Evolutionary conservation across 164 flowering plant species (phyloP), one percentile per base, ranked within the genome.

Genomic region (Stephania japonica): DNA sequence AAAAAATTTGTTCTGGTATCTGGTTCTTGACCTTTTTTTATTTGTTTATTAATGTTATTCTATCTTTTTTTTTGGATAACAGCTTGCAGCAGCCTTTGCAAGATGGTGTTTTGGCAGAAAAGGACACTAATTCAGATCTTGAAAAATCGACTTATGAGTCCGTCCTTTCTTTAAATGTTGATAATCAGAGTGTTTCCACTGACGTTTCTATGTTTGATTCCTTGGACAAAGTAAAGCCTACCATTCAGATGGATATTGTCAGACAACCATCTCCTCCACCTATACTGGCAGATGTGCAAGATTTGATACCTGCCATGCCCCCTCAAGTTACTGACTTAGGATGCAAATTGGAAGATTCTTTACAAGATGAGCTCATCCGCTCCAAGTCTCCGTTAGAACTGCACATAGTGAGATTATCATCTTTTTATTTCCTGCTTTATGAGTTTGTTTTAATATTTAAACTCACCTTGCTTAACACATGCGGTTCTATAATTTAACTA

Each of bases 201-300:
- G 86, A 82, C 69, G 96, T 89, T 75, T 81, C 82, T 73, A 73
- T 90, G 27, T 75, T 88, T 82, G 85, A 88, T 75, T 86, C 93
- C 21, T 88, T 91, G 71, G 94, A 91, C 68, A 43, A 82, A 70
- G 50, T 77, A 70, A 91, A 89, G 76, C 76, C 72, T 59, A 80
- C 85, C 72, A 70, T 71, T 65, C 81, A 72, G 64, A 69, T 75
- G 6, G 82, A 86, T 64, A 78, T 93, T 74, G 76, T 86, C 47
- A 87, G 90, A 80, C 97, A 95, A 73, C 99, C 97, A 78, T 87
- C 91, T 78, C 97, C 98, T 76, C 98, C 98, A 19, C 90, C 99
- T 82, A 89, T 93, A 67, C 94, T 93, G 70, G 94, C 97, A 32
- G 91, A 90, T 73, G 96, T 95, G 47, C 90, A 88, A 78, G 97